Percentiles rank a stretch among this genome's conserved stretches.
Evolutionary conservation across 345 rosid genomes (phyloP).

Genomic region (Populus pruinosa): DNA sequence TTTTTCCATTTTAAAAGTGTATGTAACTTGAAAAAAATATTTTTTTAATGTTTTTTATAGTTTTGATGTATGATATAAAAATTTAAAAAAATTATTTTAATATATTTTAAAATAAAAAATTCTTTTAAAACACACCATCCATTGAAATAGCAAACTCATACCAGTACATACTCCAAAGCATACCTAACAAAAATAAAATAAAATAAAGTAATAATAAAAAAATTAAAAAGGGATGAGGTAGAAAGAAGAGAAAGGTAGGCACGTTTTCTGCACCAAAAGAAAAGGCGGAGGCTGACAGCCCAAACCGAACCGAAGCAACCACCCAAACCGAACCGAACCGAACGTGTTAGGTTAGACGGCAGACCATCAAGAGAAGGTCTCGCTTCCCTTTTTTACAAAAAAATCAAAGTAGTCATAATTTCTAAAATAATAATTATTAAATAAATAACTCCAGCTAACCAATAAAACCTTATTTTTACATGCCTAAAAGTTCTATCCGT

Average conservation of each 20-base stretch:
- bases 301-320: not conserved
- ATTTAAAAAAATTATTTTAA: too few species aligned
- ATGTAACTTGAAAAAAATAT: too few species aligned
- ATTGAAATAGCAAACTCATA: too few species aligned
- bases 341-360: conserved; percentile 13
- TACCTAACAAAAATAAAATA: not conserved
- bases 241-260: not conserved
- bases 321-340: not conserved
- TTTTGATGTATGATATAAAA: too few species aligned
- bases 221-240: too few species aligned
- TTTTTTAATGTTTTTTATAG: too few species aligned
- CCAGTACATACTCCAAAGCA: not conserved
- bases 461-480: not conserved
- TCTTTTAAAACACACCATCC: too few species aligned
- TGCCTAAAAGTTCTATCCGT: not conserved
- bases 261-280: not conserved
- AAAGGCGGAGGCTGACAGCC: not conserved
- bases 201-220: not conserved
- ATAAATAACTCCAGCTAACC: not conserved
- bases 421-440: not conserved
- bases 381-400: not conserved
- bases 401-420: not conserved
- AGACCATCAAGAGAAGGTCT: conserved; percentile 3
- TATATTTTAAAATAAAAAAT: too few species aligned
- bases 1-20: too few species aligned